A percentile compares a stretch with the other conserved stretches of the same genome.
Evolutionary conservation across 805 yeast genomes (phyloP).

Genomic region (Spathaspora arborariae): DNA sequence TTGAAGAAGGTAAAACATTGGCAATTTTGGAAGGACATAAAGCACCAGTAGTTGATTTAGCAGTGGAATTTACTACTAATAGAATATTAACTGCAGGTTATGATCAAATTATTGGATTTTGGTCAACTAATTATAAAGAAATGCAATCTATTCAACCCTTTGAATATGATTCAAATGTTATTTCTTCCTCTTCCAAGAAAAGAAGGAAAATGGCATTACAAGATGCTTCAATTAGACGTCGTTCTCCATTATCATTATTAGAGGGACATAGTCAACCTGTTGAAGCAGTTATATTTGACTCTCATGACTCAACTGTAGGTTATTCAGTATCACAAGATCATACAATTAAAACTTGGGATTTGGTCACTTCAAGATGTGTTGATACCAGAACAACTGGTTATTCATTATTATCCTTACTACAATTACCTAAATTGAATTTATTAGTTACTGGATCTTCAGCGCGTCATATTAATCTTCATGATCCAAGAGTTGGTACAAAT

Average conservation of each 20-base stretch:
- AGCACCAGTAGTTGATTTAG: conserved; percentile 78
- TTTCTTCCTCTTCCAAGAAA: conserved; percentile 80
- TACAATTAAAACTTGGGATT: conserved; percentile 93
- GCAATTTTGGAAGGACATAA: conserved; percentile 90
- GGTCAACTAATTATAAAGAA: conserved; percentile 86
- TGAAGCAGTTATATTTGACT: conserved; percentile 75
- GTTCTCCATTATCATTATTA: conserved; percentile 75
- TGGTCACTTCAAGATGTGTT: conserved; percentile 78
- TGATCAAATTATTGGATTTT: conserved; percentile 75
- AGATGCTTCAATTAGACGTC: conserved; percentile 71
- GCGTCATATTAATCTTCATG: conserved; percentile 92
- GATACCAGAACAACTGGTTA: conserved; percentile 86
- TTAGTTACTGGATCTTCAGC: conserved; percentile 95
- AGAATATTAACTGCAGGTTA: conserved; percentile 81
- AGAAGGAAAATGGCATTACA: conserved; percentile 79
- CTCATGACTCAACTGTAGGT: conserved; percentile 71
- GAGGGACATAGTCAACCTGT: conserved; percentile 87
- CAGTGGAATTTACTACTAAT: conserved; percentile 48
- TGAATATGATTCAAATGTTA: conserved; percentile 42
- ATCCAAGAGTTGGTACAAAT: conserved; percentile 72
- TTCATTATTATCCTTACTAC: conserved; percentile 72
- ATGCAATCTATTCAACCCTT: conserved; percentile 58
- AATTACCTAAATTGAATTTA: conserved; percentile 62
- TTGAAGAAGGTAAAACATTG: conserved; percentile 68
- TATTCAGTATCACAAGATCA: conserved; percentile 97